A percentile compares a stretch with the other conserved stretches of the same genome.
Evolutionary conservation across 1,284 basidiomycete genomes (phyloP).

Genomic region (Malassezia restricta): DNA sequence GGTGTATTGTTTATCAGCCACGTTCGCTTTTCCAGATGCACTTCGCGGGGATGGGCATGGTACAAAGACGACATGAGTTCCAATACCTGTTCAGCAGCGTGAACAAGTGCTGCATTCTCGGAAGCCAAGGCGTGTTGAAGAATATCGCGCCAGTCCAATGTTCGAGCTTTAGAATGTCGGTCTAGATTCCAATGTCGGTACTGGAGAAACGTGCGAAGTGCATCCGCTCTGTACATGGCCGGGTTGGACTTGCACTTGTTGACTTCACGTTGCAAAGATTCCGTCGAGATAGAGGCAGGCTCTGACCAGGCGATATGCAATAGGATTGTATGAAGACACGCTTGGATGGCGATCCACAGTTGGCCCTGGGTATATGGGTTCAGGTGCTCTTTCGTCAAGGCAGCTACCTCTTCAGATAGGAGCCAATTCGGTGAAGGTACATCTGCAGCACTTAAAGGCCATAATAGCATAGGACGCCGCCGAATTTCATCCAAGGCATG

Average conservation of each 20-base stretch:
- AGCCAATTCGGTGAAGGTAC: conserved; percentile 4
- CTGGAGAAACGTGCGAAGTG: neutral
- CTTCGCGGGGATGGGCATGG: neutral
- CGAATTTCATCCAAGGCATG: neutral
- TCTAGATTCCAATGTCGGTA: conserved; percentile 1
- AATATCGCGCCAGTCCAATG: conserved; percentile 8
- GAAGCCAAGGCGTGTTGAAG: neutral
- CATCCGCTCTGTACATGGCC: neutral
- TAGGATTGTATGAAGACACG: neutral
- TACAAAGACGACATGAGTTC: neutral
- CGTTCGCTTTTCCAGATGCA: conserved; percentile 3
- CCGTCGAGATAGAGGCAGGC: neutral
- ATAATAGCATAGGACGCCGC: neutral
- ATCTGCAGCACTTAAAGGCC: conserved; percentile 5
- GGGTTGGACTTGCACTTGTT: neutral
- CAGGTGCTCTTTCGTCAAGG: neutral
- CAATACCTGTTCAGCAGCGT: neutral
- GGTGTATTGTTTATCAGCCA: conserved; percentile 1
- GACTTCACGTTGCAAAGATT: neutral
- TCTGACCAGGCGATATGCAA: neutral
- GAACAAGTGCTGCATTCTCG: neutral
- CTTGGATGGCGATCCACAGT: conserved; percentile 7
- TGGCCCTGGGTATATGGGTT: neutral
- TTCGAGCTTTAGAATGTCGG: neutral
- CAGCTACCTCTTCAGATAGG: conserved; percentile 10